Conservation (phyloP, 2,329 filamentous ascomycete species). For the Zopfia rhizophila region DNA sequence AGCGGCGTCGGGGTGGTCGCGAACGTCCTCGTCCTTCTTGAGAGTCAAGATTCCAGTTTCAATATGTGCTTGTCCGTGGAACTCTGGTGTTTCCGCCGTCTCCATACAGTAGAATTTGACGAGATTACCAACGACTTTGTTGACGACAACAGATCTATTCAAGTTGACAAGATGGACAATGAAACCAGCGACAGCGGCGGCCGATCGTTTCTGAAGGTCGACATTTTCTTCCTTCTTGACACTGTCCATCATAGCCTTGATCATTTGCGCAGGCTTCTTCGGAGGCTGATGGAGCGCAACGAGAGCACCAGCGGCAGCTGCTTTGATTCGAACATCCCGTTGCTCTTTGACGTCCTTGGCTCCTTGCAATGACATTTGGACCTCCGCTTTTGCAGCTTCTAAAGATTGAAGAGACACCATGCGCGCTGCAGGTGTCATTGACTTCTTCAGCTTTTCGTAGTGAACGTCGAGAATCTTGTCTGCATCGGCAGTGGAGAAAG, state of each 20-base stretch:
- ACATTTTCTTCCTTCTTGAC: slow-evolving; percentile 94
- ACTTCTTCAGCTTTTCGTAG: slow-evolving; percentile 87
- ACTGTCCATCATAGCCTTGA: slow-evolving; percentile 98
- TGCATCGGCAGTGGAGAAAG: slow-evolving; percentile 87
- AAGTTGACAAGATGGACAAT: slow-evolving; percentile 86
- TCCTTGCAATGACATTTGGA: slow-evolving; percentile 78
- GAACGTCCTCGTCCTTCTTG: slow-evolving; percentile 95
- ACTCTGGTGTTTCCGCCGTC: slow-evolving; percentile 96
- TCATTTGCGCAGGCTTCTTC: slow-evolving; percentile 91
- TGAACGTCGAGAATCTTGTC: slow-evolving; percentile 88
- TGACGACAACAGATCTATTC: slow-evolving; percentile 84
- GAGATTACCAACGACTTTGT: slow-evolving; percentile 94
- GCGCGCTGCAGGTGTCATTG: slow-evolving; percentile 87
- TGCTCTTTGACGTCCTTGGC: slow-evolving; percentile 81
- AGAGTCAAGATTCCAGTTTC: slow-evolving; percentile 88
- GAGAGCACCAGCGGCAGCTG: slow-evolving; percentile 85
- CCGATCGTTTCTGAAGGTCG: slow-evolving; percentile 87
- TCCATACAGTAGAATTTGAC: slow-evolving; percentile 99
- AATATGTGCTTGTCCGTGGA: slow-evolving; percentile 81
- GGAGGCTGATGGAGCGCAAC: slow-evolving; percentile 88
- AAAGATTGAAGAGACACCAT: slow-evolving; percentile 84
- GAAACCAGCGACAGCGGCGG: slow-evolving; percentile 82
- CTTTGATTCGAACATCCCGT: slow-evolving; percentile 85
- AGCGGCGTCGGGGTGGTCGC: slow-evolving; percentile 89
- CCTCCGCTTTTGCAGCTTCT: slow-evolving; percentile 77